Evolutionary conservation across 2,329 filamentous ascomycete species (phyloP).

Genomic region (Amylocarpus encephaloides): DNA sequence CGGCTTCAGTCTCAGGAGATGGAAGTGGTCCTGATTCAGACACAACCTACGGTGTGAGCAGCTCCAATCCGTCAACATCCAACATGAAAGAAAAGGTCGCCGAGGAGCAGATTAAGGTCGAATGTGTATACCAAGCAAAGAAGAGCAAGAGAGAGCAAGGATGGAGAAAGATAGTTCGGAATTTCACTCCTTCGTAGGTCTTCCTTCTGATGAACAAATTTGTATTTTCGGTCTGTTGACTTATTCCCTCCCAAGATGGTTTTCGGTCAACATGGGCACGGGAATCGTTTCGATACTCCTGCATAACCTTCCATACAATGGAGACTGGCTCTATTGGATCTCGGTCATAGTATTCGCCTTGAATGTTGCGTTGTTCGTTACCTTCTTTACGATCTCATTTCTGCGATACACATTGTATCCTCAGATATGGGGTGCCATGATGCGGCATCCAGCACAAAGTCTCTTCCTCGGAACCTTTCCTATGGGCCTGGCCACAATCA

Average conservation of each 20-base stretch:
- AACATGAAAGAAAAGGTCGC: not conserved
- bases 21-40: conserved; percentile 4
- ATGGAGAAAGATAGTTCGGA: conserved; percentile 38
- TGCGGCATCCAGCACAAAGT: conserved; percentile 58
- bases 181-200: conserved; percentile 49
- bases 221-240: too few relatives aligned
- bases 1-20: not conserved
- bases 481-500: conserved; percentile 63
- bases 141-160: conserved; percentile 7
- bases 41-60: not conserved
- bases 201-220: not conserved
- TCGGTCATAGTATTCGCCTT: conserved; percentile 55
- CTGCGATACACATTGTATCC: conserved; percentile 61
- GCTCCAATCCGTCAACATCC: not conserved
- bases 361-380: conserved; percentile 51
- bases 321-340: conserved; percentile 50
- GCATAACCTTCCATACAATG: conserved; percentile 54
- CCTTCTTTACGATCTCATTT: conserved; percentile 47
- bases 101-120: not conserved
- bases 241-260: conserved; percentile 40
- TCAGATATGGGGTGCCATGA: conserved; percentile 59
- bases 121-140: not conserved
- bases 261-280: conserved; percentile 59
- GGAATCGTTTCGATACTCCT: conserved; percentile 60
- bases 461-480: conserved; percentile 64